These are phyloP conservation scores for Penicillium sp. DNA, from an alignment of 2,329 filamentous ascomycete species.

Conservation along the genomic window DNA sequence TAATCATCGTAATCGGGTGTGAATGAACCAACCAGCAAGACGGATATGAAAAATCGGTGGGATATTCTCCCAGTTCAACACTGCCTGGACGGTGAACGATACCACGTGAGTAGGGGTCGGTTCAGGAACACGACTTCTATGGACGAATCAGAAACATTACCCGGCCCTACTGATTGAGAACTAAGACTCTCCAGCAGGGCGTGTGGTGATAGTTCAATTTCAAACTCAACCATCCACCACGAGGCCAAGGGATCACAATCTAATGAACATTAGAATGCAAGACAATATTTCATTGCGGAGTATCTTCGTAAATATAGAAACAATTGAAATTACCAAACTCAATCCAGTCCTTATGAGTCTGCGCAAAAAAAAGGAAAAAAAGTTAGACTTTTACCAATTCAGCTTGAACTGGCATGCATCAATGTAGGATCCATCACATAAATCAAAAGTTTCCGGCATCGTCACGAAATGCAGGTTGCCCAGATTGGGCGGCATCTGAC, in stretches of 20 bases:
- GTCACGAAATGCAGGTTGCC: slow-evolving; percentile 21
- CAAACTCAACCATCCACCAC: slow-evolving; percentile 24
- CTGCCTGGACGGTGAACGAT: not conserved
- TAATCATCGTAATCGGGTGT: slow-evolving; percentile 6
- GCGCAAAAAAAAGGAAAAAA: not conserved
- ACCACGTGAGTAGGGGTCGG: slow-evolving; percentile 20
- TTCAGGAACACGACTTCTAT: slow-evolving; percentile 14
- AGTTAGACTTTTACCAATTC: slow-evolving; percentile 18
- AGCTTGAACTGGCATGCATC: slow-evolving; percentile 4
- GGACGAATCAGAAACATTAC: slow-evolving; percentile 10
- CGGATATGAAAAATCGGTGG: slow-evolving; percentile 1
- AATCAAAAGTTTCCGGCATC: slow-evolving; percentile 18
- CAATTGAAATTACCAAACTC: slow-evolving; percentile 10
- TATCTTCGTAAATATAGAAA: slow-evolving; percentile 4
- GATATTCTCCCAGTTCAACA: slow-evolving; percentile 8
- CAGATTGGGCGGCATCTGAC: slow-evolving; percentile 23
- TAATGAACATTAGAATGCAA: not conserved
- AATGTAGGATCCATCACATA: slow-evolving; percentile 6
- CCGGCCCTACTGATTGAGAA: not conserved
- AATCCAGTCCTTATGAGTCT: not conserved
- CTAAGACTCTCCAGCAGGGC: slow-evolving; percentile 7
- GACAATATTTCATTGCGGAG: slow-evolving; percentile 18
- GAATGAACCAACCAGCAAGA: slow-evolving; percentile 19
- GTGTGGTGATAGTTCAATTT: slow-evolving; percentile 18
- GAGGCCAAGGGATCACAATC: slow-evolving; percentile 13